Base-by-base conservation (phyloP, 2,329 filamentous ascomycete genomes). In the Exutisphaerella laricina region DNA sequence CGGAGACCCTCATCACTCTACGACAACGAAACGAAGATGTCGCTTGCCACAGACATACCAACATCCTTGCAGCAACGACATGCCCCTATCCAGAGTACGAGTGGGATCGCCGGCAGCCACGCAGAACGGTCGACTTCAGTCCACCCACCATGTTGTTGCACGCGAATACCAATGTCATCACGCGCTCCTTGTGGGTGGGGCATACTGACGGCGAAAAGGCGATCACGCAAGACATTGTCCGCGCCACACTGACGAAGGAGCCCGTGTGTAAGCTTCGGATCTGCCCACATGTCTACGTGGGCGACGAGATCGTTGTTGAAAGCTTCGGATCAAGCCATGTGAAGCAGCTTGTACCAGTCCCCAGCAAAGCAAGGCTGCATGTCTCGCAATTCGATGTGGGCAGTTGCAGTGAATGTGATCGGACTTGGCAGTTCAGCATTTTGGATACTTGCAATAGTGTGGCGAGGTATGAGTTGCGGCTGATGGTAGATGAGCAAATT, bases 401-500 rank as follows among this genome's bases (percentile, higher is more conserved):
- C 3, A 14, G 18, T 28, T 36, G 42, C 22, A 17, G 13, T 5
- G 16, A 29, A 4, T 45, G 36, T 35, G 36, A 30, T 3, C 33
- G 17, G 18, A 20, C n/a, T 8, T 46, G 43, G 43, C 32, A 42
- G 21, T 42, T 42, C 20, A 37, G 21, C 12, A 33, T 46, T 10
- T 33, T 23, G 13, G 42, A 40, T 35, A 21, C 28, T 13, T 16
- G 14, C 8, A 23, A 33, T 12, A 35, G 23, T 7, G 20, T 17
- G 17, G 21, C n/a, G 10, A 30, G 34, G 20, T 43, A 29, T 16
- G 29, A 30, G 22, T 21, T 47, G 28, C 29, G 18, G 23, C 10
- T 47, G 30, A 41, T 16, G 5, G 28, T 47, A 20, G 34, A 47
- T 12, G 30, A 42, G 30, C 16, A 39, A 17, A 10, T 39, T 6